phyloP scores from a whole-genome alignment of 2,329 filamentous ascomycete species.

The Ceratocystis eucalypticola region DNA sequence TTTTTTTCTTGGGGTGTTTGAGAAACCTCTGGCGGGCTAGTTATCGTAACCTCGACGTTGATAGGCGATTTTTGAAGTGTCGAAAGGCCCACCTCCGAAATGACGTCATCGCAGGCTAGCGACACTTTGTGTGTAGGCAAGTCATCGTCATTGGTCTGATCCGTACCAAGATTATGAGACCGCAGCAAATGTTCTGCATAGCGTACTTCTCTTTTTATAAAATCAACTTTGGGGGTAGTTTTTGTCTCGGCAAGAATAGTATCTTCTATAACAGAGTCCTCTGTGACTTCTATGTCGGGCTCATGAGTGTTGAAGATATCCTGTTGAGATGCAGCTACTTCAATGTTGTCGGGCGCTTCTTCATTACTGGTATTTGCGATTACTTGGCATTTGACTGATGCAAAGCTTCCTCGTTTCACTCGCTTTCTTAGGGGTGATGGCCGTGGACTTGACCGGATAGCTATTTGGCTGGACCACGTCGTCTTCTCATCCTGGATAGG shows the following conservation, averaged over 20 bases:
- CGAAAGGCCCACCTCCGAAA: not conserved
- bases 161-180: not conserved
- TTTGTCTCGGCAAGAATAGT: conserved; percentile 1
- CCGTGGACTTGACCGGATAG: conserved; percentile 13
- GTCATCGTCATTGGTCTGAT: not conserved
- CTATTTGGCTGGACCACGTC: conserved; percentile 15
- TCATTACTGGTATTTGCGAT: not conserved
- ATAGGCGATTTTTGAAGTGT: conserved; percentile 1
- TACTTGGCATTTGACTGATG: not conserved
- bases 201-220: not conserved
- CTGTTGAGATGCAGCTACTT: conserved; percentile 1
- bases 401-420: not conserved
- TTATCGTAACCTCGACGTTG: not conserved
- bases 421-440: conserved; percentile 3
- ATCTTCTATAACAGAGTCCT: conserved; percentile 13
- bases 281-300: not conserved
- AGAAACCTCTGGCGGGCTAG: conserved; percentile 2
- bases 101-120: conserved; percentile 3
- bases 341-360: not conserved
- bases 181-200: not conserved
- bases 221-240: not conserved
- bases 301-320: not conserved
- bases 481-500: not conserved
- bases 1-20: not conserved
- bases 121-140: not conserved